Evolutionary conservation across 2,329 filamentous ascomycete species (phyloP).

Genomic region (Fusarium sp.): DNA sequence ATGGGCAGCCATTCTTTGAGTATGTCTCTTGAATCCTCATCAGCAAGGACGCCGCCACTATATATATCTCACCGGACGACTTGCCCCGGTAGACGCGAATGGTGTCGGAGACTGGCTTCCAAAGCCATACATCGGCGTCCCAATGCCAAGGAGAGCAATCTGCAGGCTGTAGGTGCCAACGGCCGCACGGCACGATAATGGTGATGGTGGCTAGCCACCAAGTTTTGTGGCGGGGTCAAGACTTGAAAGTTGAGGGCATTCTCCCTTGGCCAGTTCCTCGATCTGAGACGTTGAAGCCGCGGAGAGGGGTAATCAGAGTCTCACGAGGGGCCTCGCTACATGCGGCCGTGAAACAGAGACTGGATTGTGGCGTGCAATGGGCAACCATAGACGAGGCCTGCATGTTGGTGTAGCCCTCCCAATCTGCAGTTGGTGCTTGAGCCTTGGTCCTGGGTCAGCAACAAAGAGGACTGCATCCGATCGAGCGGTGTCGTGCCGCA

Average conservation of each 20-base stretch:
- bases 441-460: constrained; percentile 16
- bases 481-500: constrained; percentile 20
- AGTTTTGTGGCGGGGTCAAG: constrained; percentile 1
- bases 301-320: constrained; percentile 21
- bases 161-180: constrained; percentile 12
- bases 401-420: not conserved
- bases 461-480: constrained; percentile 24
- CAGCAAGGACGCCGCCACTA: not conserved
- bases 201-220: not conserved
- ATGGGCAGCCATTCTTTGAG: not conserved
- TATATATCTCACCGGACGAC: constrained; percentile 1
- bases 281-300: constrained; percentile 11
- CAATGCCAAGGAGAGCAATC: not conserved
- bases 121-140: not conserved
- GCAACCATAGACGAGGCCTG: constrained; percentile 14
- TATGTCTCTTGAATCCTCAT: not conserved
- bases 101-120: not conserved
- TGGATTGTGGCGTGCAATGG: constrained; percentile 24
- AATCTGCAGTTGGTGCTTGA: constrained; percentile 11
- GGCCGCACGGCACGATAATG: constrained; percentile 12
- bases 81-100: constrained; percentile 2
- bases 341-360: constrained; percentile 12
- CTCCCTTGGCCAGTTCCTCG: constrained; percentile 1
- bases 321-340: not conserved
- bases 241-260: not conserved